Percentiles rank a stretch among this genome's conserved stretches.
These are phyloP conservation scores for Macrotyloma uniflorum DNA, from an alignment of 306 rosid genomes.

Conservation along the genomic window DNA sequence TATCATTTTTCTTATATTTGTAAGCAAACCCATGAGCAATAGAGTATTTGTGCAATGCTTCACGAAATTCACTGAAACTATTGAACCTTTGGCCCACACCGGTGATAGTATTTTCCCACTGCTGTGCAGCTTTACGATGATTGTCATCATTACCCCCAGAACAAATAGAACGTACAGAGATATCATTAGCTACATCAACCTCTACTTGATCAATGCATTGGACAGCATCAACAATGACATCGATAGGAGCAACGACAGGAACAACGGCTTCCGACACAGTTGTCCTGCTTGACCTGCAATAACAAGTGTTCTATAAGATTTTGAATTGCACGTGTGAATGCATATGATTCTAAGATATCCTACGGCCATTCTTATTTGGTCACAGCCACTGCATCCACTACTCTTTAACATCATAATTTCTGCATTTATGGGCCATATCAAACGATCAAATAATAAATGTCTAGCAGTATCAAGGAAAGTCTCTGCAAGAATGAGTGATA, in stretches of 20 bases:
- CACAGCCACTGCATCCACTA: slow-evolving; percentile 7
- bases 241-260: slow-evolving; percentile 60
- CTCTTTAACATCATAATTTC: slow-evolving; percentile 33
- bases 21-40: slow-evolving; percentile 96
- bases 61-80: slow-evolving; percentile 89
- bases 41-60: slow-evolving; percentile 93
- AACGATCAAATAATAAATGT: slow-evolving; percentile 7
- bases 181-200: slow-evolving; percentile 49
- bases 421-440: slow-evolving; percentile 18
- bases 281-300: slow-evolving; percentile 89
- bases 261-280: slow-evolving; percentile 83
- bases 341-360: slow-evolving; percentile 9
- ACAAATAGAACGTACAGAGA: slow-evolving; percentile 47
- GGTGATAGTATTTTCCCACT: slow-evolving; percentile 96
- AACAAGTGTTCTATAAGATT: slow-evolving; percentile 35
- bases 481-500: slow-evolving; percentile 13
- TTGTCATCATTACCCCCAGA: slow-evolving; percentile 52
- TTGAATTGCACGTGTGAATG: slow-evolving; percentile 20
- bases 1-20: slow-evolving; percentile 90
- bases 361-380: slow-evolving; percentile 22
- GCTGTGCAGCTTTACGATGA: slow-evolving; percentile 81
- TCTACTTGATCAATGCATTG: slow-evolving; percentile 47
- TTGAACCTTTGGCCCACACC: slow-evolving; percentile 96
- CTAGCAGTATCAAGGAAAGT: slow-evolving; percentile 1
- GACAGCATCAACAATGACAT: slow-evolving; percentile 44